Evolutionary conservation across 257 asterid species (phyloP).

Genomic region (Echites panduratus): DNA sequence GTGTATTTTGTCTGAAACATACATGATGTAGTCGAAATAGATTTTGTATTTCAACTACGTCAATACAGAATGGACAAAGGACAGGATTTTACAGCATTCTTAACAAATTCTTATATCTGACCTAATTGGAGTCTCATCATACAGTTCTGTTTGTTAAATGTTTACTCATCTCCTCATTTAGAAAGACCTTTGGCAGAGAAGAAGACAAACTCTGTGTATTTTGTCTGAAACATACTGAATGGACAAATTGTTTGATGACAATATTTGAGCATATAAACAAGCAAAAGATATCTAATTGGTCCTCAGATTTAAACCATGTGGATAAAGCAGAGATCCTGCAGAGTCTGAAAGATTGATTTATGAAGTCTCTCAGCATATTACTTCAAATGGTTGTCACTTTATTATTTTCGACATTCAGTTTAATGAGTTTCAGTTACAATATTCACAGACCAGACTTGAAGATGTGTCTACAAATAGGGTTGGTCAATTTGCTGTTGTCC

Average conservation of each 20-base stretch:
- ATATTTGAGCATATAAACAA: background rate
- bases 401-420: background rate
- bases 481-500: constrained; percentile 77
- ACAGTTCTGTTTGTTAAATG: background rate
- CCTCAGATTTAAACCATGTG: background rate
- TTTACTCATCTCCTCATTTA: background rate
- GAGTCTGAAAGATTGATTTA: background rate
- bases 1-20: background rate
- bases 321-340: background rate
- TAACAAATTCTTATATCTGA: background rate
- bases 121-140: background rate
- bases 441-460: constrained; percentile 81
- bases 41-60: too few species aligned
- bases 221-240: background rate
- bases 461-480: constrained; percentile 62
- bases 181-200: background rate
- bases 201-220: background rate
- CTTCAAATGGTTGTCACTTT: background rate
- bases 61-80: too few species aligned
- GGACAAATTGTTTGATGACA: background rate
- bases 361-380: background rate
- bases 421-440: constrained; percentile 19
- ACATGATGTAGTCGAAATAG: too few species aligned
- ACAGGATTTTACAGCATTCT: background rate
- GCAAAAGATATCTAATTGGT: background rate